phyloP scores from a whole-genome alignment of 1,284 basidiomycete species.

The Leccinum subrobustum region DNA sequence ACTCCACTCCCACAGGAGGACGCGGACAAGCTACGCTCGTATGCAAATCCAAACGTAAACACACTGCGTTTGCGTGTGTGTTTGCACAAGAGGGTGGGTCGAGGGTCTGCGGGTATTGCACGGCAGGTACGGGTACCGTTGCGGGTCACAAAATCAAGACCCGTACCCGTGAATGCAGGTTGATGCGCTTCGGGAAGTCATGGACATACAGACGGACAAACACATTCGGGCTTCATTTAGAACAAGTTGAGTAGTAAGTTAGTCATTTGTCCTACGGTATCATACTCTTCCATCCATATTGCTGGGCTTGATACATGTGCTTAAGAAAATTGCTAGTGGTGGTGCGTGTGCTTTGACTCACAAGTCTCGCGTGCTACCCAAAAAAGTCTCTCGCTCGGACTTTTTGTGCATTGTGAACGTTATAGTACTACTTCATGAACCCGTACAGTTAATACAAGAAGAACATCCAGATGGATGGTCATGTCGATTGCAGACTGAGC shows the following conservation, averaged over 20 bases:
- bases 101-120: no score
- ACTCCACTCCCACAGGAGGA: no score
- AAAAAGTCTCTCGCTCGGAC: neutral
- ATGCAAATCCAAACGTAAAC: no score
- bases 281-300: neutral
- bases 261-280: neutral
- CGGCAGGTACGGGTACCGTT: no score
- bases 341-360: neutral
- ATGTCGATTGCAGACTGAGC: no score
- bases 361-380: neutral
- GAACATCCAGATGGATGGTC: no score
- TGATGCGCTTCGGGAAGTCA: neutral
- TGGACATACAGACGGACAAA: neutral
- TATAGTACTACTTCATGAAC: neutral
- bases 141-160: no score
- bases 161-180: no score
- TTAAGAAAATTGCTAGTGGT: neutral
- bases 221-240: neutral
- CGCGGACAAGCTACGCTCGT: no score
- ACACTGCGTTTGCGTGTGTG: no score
- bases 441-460: no score
- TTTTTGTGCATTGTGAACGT: neutral
- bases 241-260: neutral
- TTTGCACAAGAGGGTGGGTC: no score
- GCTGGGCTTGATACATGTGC: neutral